Base-by-base conservation (phyloP, 108 stramenopile species). In the Nannochloropsis granulata region DNA sequence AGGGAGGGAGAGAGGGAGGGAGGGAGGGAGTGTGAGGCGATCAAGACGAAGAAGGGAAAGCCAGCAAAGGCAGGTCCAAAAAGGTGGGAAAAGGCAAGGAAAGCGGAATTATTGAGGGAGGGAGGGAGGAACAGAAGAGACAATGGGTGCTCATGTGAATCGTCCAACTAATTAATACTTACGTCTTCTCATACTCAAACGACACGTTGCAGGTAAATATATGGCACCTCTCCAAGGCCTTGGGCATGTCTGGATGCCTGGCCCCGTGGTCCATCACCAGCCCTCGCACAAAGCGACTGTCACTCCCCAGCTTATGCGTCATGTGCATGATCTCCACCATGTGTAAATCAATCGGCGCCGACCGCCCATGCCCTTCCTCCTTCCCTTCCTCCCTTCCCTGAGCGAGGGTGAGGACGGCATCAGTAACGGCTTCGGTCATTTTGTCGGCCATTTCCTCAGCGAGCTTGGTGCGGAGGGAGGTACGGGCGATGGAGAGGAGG, bases 201-300 rank as follows among this genome's bases (percentile, higher is more conserved):
- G 94, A 94, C 23, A 98, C 94, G 88, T 99, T 99, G 89, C 95
- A 95, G 7, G 97, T 99, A 92, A 99, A 94, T 88, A 99, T 94
- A 84, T 94, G 92, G 85, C 96, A 96, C 91, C 86, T 83, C 44
- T 92, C 89, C 43, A 98, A 87, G 10, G 90, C 87, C 78, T 88
- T 94, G 86, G 99, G 99, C 99, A 99, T 99, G 90, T 98, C 97
- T 23, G 99, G 98, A 92, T 99, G 97, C 79, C 99, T 91, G 25
- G 95, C 94, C 25, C 97, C 99, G 90, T 99, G 99, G 91, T 99
- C 99, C 86, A 99, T 86, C 45, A 99, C 99, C n/a, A 99, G 86
- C 7, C 99, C 99, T 96, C 94, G 87, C 8, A 88, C 84, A 0
- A 98, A 96, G 43, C 91, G 82, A 19, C 93, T 93, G 87, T 96